A percentile compares a stretch with the other conserved stretches of the same genome.
These are phyloP conservation scores for Podospora appendiculata DNA, from an alignment of 495 filamentous ascomycete genomes.

Conservation along the genomic window DNA sequence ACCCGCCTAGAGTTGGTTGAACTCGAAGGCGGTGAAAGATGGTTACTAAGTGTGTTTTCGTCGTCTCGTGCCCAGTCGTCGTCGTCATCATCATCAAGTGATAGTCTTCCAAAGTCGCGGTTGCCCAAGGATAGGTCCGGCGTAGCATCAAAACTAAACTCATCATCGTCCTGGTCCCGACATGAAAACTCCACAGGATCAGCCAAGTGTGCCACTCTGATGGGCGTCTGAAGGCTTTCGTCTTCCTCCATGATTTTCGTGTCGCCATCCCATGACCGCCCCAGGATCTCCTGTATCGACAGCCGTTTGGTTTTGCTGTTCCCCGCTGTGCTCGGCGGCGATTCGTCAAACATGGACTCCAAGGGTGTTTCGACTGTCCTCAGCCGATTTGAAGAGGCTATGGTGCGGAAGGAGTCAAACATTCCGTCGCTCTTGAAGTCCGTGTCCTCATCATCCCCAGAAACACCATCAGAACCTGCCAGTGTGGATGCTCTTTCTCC, in stretches of 20 bases:
- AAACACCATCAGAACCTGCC: constrained; percentile 75
- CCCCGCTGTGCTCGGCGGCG: constrained; percentile 45
- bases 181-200: constrained; percentile 10
- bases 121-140: constrained; percentile 11
- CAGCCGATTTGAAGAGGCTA: constrained; percentile 52
- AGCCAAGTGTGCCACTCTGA: constrained; percentile 27
- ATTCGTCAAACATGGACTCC: constrained; percentile 83
- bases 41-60: constrained; percentile 41
- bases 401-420: constrained; percentile 85
- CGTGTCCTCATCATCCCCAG: constrained; percentile 76
- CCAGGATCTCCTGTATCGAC: constrained; percentile 48
- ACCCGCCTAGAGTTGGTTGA: constrained; percentile 38
- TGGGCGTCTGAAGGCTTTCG: constrained; percentile 50
- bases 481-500: constrained; percentile 71
- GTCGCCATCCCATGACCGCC: constrained; percentile 38
- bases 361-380: constrained; percentile 52
- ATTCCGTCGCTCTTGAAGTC: constrained; percentile 84
- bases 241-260: constrained; percentile 61
- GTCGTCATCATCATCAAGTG: constrained; percentile 55
- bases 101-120: constrained; percentile 38
- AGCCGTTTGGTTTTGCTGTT: constrained; percentile 49
- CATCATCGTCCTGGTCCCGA: constrained; percentile 4
- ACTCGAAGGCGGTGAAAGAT: constrained; percentile 47
- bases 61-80: constrained; percentile 55
- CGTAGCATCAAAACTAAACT: constrained; percentile 12